Base-by-base conservation (phyloP, 257 asterid species). In the Prunella vulgaris region DNA sequence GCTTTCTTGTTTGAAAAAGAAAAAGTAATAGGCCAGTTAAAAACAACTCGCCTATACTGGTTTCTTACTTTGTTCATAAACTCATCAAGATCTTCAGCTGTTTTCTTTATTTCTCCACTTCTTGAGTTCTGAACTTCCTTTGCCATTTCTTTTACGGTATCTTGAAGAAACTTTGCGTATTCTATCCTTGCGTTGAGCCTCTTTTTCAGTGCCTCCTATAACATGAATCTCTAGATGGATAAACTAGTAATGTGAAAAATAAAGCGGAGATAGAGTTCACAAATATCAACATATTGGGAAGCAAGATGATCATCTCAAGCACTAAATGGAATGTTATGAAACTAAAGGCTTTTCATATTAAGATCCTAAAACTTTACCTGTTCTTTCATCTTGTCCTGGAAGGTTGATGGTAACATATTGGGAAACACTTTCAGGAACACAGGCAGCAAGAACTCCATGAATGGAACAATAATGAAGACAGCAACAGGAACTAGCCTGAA, bases 371-470 rank as follows among this genome's bases (percentile, higher is more conserved):
- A 64, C 14, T 33, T 40, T 70, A 93, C 99, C 97, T 94, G 95
- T 82, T 89, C 97, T 81, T 94, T 91, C 99, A 94, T 89, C 90
- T 89, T 89, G 84, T 94, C 97, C 84, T 94, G 99, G 84, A 94
- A 94, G 62, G 99, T 94, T 18, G 99, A 94, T 20, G 99, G 99
- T 66, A 94, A 74, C 97, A 94, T 90, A 83, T 91, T 89, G 9
- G 99, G 99, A 66, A 94, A 94, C 80, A 94, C 78, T 77, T 91
- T 94, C 80, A 94, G 84, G 85, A 88, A 86, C 32, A 89, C 96
- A 48, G 99, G 99, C 53, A 94, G 84, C 86, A 94, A 83, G 76
- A 94, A 86, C 76, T 94, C 97, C 99, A 94, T 91, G 81, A 94
- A 91, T 4, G 99, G 99, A 58, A 94, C 99, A 58, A 94, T 52